Evolutionary conservation across 1,284 basidiomycete species (phyloP).

Genomic region (Hemileia vastatrix): DNA sequence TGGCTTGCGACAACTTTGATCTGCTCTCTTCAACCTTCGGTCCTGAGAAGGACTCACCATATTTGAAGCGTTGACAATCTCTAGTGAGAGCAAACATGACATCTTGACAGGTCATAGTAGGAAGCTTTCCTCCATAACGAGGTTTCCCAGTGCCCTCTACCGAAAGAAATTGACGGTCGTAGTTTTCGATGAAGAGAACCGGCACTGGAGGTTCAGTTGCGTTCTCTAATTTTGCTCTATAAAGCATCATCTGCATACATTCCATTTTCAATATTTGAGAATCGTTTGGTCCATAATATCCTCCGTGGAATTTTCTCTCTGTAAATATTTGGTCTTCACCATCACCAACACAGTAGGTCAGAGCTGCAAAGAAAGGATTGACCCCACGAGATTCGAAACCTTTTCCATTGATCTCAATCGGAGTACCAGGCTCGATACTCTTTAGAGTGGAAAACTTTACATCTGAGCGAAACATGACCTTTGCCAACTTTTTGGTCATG

Average conservation of each 20-base stretch:
- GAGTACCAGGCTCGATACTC: too few species aligned
- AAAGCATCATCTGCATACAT: neutral
- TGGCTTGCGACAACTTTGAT: too few species aligned
- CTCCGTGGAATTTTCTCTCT: neutral
- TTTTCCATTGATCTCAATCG: too few species aligned
- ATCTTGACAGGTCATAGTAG: neutral
- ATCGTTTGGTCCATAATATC: neutral
- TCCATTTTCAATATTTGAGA: neutral
- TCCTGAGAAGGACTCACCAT: neutral
- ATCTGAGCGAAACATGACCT: too few species aligned
- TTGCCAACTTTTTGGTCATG: too few species aligned
- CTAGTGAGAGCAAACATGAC: neutral
- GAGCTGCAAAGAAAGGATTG: too few species aligned
- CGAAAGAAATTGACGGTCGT: neutral
- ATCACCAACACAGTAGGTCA: too few species aligned
- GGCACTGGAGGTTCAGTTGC: neutral
- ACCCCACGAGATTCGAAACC: too few species aligned
- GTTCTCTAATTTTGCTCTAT: neutral
- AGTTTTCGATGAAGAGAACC: neutral
- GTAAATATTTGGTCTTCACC: too few species aligned
- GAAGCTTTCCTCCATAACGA: neutral
- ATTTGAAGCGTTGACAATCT: neutral
- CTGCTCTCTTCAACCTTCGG: too few species aligned
- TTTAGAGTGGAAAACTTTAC: too few species aligned
- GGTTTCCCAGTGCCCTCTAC: neutral